Evolutionary conservation across 352 stramenopile genomes (phyloP), one percentile per base, ranked within the genome.

Genomic region (Pseudoperonospora humuli): DNA sequence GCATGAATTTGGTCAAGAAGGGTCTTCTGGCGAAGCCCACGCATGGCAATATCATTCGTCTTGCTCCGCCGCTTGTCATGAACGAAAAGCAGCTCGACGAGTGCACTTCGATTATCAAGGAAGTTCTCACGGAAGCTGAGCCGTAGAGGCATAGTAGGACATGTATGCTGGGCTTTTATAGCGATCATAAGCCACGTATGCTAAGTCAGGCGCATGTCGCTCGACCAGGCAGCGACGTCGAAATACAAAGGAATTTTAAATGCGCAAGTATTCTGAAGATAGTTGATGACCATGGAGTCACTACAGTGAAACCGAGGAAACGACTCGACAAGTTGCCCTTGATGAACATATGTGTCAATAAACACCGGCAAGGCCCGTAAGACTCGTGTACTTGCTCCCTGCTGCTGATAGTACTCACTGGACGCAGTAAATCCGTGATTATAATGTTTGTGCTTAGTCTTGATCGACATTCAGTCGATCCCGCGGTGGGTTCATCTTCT

Each of bases 21-120:
- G 96, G 96, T 1, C 62, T 99, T 24, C 72, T 99, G 20, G 96
- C 97, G 37, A 99, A 99, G 73, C 97, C 96, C 11, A 99, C 97
- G 32, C 97, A 99, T 63, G 94, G 91, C 52, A 97, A 98, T 72
- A 97, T 98, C 64, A 98, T 98, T 64, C 88, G 95, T 32, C 90
- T 99, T 37, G 94, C 96, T 23, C 96, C 96, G 15, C 95, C 95
- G 27, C 79, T 98, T 38, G 95, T 87, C 36, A 98, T 98, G 66
- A 96, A 74, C 15, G 84, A 97, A 56, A 61, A 67, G 25, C 74
- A 98, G 70, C 84, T 98, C 54, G 83, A 97, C 55, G 65, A 97
- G 60, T 97, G 91, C 70, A 86, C 75, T 15, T 56, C 54, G 17
- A 93, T 92, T 42, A 79, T 92, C 63, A 83, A 87, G 67, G 54